Percentiles rank a stretch among this genome's conserved stretches.
Conservation (phyloP, 129 eudicot species). For the Artemisia argyi region DNA sequence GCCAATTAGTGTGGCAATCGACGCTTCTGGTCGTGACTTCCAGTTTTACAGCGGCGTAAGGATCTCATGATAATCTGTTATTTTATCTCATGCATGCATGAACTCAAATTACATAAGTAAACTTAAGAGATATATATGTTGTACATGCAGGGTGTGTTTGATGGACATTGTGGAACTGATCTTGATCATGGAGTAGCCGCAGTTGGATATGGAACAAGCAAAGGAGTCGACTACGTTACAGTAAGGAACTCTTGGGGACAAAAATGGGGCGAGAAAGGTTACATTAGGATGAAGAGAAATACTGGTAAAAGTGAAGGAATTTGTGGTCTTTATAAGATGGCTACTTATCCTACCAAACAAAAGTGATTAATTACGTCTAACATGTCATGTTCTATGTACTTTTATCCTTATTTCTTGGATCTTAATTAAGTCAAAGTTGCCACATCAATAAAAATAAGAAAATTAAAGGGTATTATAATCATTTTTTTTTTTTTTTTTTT, state of each 20-base stretch:
- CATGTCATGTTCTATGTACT: background rate
- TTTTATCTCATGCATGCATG: background rate
- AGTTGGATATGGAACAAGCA: slow-evolving; percentile 68
- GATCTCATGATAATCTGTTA: background rate
- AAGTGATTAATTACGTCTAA: slow-evolving; percentile 25
- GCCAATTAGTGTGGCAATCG: slow-evolving; percentile 87
- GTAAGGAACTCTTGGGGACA: slow-evolving; percentile 85
- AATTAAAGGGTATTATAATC: no score
- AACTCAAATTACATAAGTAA: background rate
- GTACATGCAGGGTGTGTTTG: slow-evolving; percentile 60
- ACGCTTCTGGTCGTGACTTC: slow-evolving; percentile 87
- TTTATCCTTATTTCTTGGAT: slow-evolving; percentile 1
- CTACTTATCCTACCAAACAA: slow-evolving; percentile 69
- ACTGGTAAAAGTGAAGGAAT: slow-evolving; percentile 64
- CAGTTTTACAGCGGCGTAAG: slow-evolving; percentile 84
- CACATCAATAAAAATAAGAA: no score
- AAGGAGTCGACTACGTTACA: slow-evolving; percentile 49
- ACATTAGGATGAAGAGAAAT: slow-evolving; percentile 75
- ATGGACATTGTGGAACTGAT: slow-evolving; percentile 69
- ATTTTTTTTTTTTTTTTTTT: no score
- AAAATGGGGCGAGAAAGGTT: slow-evolving; percentile 84
- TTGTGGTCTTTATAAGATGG: slow-evolving; percentile 81
- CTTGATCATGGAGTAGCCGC: slow-evolving; percentile 81
- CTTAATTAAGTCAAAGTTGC: slow-evolving; percentile 1
- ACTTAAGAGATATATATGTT: background rate